Percentiles rank a stretch among this genome's conserved stretches.
Conservation (phyloP, 108 stramenopile species). For the Discostella pseudostelligera region DNA sequence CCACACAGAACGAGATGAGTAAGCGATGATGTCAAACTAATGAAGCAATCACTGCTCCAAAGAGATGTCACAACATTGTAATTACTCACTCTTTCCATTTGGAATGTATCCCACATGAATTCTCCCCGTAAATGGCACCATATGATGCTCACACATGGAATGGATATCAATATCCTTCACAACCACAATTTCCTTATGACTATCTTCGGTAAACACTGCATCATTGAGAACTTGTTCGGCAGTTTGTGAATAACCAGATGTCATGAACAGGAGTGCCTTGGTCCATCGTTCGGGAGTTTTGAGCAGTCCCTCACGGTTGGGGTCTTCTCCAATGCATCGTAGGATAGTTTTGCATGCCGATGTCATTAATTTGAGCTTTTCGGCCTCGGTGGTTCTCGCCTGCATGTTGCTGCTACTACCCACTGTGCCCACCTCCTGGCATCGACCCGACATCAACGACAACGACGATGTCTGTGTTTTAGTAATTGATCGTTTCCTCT, state of each 20-base stretch:
- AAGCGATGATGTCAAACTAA: neutral
- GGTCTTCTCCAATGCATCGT: constrained; percentile 96
- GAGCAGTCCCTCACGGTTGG: constrained; percentile 86
- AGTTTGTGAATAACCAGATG: constrained; percentile 82
- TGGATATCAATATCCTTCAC: constrained; percentile 97
- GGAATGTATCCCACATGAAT: constrained; percentile 99
- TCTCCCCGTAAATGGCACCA: constrained; percentile 96
- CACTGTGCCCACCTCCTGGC: neutral
- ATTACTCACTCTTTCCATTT: constrained; percentile 70
- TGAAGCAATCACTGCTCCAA: constrained; percentile 4
- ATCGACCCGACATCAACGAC: neutral
- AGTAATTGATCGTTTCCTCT: constrained; percentile 16
- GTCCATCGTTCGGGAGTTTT: constrained; percentile 95
- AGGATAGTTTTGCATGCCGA: constrained; percentile 87
- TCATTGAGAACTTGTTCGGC: constrained; percentile 81
- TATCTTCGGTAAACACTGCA: constrained; percentile 90
- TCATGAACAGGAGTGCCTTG: constrained; percentile 93
- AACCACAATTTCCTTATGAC: constrained; percentile 95
- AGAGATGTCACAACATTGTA: constrained; percentile 54
- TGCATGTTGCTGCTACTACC: no score
- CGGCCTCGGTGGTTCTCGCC: constrained; percentile 19
- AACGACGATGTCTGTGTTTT: neutral
- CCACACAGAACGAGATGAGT: neutral
- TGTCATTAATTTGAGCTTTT: constrained; percentile 74
- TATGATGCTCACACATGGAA: constrained; percentile 98